Evolutionary conservation across 2,329 filamentous ascomycete species (phyloP), one percentile per base, ranked within the genome.

Genomic region (Colletotrichum sp.): DNA sequence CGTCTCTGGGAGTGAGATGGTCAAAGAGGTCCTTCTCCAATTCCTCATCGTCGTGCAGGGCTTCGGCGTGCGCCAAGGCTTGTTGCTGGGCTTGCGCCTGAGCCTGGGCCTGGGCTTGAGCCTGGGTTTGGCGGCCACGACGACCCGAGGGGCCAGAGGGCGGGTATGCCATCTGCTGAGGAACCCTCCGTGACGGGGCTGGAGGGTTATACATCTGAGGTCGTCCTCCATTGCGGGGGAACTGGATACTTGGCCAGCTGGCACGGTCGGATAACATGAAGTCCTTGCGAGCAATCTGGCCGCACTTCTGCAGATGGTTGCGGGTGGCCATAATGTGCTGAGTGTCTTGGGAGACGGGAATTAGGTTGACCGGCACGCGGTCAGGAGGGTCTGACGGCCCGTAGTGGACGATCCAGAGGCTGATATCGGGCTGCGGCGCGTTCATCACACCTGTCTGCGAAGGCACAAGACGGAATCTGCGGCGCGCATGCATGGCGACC

Each of bases 371-470:
- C 2, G 94, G 94, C 39, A 97, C 88, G 75, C 94, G 91, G 78
- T 96, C 93, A 71, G 91, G 91, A 62, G 91, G 92, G 52, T 97
- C 94, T 9, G 94, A 91, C 73, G 93, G 93, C 43, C 94, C 93
- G 84, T 98, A 98, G 86, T 98, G 96, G 34, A 98, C 92, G 70
- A 99, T 93, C 94, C 96, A 98, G 18, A 98, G 89, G 75, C 93
- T 94, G 30, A 94, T 92, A 82, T 98, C 96, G 64, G 94, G 91
- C 76, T 92, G 91, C 16, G 94, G 91, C 58, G 92, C 89, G 79
- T 93, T 94, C 34, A 93, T 92, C 69, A 93, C 92, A 1, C 93
- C 92, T n/a, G 88, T 88, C 80, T 93, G 94, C 16, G 90, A 87
- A n/a, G 93, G 92, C 55, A 94, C 87, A 55, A 99, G 91, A 78